Base-by-base conservation (phyloP, 148 eudicot genomes). In the Cornus suecica region DNA sequence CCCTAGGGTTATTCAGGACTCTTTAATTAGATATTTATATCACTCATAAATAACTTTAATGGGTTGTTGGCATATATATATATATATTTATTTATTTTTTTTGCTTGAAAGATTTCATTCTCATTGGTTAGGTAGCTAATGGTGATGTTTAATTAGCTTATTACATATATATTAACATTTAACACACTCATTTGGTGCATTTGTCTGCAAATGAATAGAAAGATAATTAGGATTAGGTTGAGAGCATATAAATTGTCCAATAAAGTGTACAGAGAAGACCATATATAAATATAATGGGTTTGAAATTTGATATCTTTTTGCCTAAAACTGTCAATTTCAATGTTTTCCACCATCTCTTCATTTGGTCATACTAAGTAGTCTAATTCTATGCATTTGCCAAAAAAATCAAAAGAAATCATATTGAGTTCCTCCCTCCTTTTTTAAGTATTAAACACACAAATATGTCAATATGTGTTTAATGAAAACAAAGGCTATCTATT, bases 191-290 rank as follows among this genome's bases (percentile, higher is more conserved):
- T 60, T 73, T 37, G 69, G 66, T 66, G 72, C 72, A 61, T 72
- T 66, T 51, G 69, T 76, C 45, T 68, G 74, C 26, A 61, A 76
- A 76, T 76, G 25, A 67, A 67, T 37, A 68, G 45, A 73, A 73
- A 29, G 14, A 63, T 78, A 37, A 78, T 66, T 73, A 41, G 23
- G 31, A 41, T 68, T 68, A 73, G 48, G 34, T 63, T 48, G 31
- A 51, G 51, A 23, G 32, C 9, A 22, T 13, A 37, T 65, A 14
- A 60, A 58, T 68, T 79, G 77, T 79, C 67, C 56, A 73, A 66
- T 66, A 28, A 58, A 2, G 32, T 11, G 24, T 20, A 26, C 3
- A 45, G 27, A 31, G 54, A 73, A 62, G 26, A 20, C 24, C 10
- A 62, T 20, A 4, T 20, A 64, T 23, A 42, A 15, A 41, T 23